Evolutionary conservation across 1,284 basidiomycete species (phyloP).

Genomic region (Malassezia psittaci): DNA sequence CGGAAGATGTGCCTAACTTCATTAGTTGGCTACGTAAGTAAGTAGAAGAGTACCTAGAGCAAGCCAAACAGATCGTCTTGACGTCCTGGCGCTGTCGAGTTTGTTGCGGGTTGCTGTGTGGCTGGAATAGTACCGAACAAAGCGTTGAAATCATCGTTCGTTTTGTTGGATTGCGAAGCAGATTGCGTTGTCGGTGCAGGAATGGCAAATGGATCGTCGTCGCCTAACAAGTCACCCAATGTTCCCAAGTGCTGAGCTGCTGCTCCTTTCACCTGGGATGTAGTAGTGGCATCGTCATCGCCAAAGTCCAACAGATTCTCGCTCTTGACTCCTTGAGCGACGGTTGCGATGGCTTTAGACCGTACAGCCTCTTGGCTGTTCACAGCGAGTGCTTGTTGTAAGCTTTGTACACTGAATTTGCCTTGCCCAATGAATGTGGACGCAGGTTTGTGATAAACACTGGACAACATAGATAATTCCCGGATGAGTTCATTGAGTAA

Average conservation of each 20-base stretch:
- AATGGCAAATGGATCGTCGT: conserved; percentile 12
- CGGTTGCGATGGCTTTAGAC: conserved; percentile 51
- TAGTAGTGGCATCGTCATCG: conserved; percentile 23
- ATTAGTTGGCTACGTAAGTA: conserved; percentile 22
- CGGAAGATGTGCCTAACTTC: conserved; percentile 36
- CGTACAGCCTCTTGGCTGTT: conserved; percentile 33
- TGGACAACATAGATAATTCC: conserved; percentile 62
- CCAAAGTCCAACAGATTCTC: conserved; percentile 45
- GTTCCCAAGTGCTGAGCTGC: conserved; percentile 16
- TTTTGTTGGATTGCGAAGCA: neutral
- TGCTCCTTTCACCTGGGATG: conserved; percentile 3
- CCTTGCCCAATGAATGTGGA: conserved; percentile 50
- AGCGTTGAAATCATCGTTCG: conserved; percentile 7
- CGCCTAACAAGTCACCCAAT: conserved; percentile 18
- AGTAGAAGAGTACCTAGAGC: neutral
- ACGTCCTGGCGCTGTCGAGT: neutral
- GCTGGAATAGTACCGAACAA: conserved; percentile 2
- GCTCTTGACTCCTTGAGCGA: conserved; percentile 41
- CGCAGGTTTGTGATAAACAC: conserved; percentile 90
- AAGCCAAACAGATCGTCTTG: conserved; percentile 12
- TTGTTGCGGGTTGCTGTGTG: neutral
- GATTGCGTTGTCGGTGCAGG: conserved; percentile 4
- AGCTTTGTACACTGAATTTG: conserved; percentile 33
- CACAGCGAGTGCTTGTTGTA: conserved; percentile 11
- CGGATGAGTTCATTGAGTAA: conserved; percentile 79